These are phyloP conservation scores for Coemansia sp. DNA, from an alignment of 192 early-diverging fungal genomes.

Conservation along the genomic window DNA sequence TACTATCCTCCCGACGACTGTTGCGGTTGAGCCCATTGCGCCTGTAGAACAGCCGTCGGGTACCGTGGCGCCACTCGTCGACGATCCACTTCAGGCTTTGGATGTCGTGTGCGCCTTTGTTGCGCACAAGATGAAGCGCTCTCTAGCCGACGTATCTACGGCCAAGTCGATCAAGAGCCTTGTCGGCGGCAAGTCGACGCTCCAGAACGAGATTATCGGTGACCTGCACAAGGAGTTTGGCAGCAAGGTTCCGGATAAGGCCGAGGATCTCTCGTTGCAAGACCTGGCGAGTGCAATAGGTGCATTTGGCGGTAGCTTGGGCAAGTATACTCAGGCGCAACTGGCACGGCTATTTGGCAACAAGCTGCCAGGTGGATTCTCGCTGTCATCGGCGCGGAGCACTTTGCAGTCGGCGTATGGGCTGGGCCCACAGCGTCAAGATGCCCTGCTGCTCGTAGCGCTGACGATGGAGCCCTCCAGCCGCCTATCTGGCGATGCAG, in stretches of 20 bases:
- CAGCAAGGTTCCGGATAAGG: slow-evolving; percentile 79
- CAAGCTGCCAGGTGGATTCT: slow-evolving; percentile 94
- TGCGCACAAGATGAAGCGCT: slow-evolving; percentile 87
- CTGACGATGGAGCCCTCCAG: slow-evolving; percentile 77
- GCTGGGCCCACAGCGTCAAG: slow-evolving; percentile 71
- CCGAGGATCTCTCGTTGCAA: slow-evolving; percentile 83
- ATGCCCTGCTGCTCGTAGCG: slow-evolving; percentile 73
- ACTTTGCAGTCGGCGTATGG: slow-evolving; percentile 71
- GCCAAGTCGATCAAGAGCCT: slow-evolving; percentile 69
- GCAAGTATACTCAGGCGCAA: slow-evolving; percentile 72
- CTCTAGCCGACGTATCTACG: slow-evolving; percentile 70
- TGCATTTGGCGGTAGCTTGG: slow-evolving; percentile 63
- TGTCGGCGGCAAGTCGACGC: slow-evolving; percentile 84
- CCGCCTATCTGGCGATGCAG: slow-evolving; percentile 70
- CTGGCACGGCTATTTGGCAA: slow-evolving; percentile 75
- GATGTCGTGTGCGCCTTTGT: slow-evolving; percentile 77
- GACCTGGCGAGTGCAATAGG: slow-evolving; percentile 73
- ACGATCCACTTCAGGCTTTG: slow-evolving; percentile 71
- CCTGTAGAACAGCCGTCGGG: too few relatives aligned
- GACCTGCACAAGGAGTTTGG: slow-evolving; percentile 93
- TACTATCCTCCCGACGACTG: slow-evolving; percentile 23
- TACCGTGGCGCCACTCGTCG: slow-evolving; percentile 57
- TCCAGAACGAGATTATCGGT: slow-evolving; percentile 96
- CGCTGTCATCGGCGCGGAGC: slow-evolving; percentile 68
- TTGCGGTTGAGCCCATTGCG: slow-evolving; percentile 40